Percentiles rank a stretch among this genome's conserved stretches.
phyloP scores from a whole-genome alignment of 2,329 filamentous ascomycete species.

The Ophiosphaerella korrae region DNA sequence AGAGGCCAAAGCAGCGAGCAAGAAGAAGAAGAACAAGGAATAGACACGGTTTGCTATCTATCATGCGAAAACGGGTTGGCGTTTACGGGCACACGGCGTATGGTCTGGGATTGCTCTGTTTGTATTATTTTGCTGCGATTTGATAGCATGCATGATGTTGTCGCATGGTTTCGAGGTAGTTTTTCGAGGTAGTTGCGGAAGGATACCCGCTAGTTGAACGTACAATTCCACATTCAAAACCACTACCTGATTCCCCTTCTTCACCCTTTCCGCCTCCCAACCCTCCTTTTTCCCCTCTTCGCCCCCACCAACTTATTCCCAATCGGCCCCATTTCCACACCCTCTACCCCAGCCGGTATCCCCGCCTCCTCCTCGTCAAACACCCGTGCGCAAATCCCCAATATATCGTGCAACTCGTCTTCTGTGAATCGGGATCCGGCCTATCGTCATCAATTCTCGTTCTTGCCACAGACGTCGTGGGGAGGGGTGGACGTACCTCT shows the following conservation, averaged over 20 bases:
- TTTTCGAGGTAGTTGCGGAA: constrained; percentile 10
- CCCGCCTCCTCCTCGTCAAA: constrained; percentile 39
- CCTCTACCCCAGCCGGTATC: constrained; percentile 36
- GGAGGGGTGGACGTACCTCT: constrained; percentile 28
- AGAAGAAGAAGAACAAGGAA: constrained; percentile 63
- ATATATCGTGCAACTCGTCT: constrained; percentile 34
- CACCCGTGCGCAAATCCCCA: constrained; percentile 29
- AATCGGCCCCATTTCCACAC: constrained; percentile 33
- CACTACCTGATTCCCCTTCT: no score
- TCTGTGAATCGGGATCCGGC: constrained; percentile 38
- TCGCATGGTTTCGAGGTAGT: constrained; percentile 12
- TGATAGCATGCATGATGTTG: constrained; percentile 25
- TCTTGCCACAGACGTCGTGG: no score
- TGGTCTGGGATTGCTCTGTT: neutral
- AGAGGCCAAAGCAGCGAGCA: constrained; percentile 62
- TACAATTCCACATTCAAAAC: constrained; percentile 20
- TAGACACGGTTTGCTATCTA: constrained; percentile 30
- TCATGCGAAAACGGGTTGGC: constrained; percentile 23
- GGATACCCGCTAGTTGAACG: constrained; percentile 27
- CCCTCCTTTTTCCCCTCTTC: constrained; percentile 30
- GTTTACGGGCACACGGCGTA: constrained; percentile 18
- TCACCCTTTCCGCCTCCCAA: constrained; percentile 4
- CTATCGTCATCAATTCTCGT: constrained; percentile 8
- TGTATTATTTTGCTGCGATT: no score
- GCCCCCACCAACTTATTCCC: constrained; percentile 36